Evolutionary conservation across 495 filamentous ascomycete species (phyloP), one percentile per base, ranked within the genome.

Genomic region (Aspergillus carlsbadensis): DNA sequence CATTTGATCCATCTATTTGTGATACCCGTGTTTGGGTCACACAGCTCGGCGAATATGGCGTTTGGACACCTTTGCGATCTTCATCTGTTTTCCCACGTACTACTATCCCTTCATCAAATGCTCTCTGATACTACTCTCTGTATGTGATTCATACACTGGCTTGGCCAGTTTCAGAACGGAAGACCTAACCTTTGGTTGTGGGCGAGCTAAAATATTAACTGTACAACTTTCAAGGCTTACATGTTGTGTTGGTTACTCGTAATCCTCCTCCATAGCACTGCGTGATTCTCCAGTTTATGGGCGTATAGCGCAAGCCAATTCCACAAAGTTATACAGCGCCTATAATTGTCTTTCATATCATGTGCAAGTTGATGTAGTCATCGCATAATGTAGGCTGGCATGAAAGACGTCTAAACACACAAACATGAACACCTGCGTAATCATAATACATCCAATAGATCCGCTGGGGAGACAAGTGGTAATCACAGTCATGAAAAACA

Each of bases 11-110:
- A 55, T 55, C 54, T 45, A 60, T 57, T 59, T 66, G 60, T 68
- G 65, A 69, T 69, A 74, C 53, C 60, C 61, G 54, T 62, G 61
- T 62, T 52, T 62, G 64, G 64, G 64, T 64, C 58, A 66, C 64
- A 63, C 52, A 54, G 49, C 62, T 66, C 59, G 61, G 63, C 61
- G 66, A 68, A 66, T 53, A 53, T 55, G 72, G 72, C 66, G 64
- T 66, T 66, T 34, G 44, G 55, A 29, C 26, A 29, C 26, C 26
- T 29, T 58, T 31, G n/a, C 33, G 11, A 22, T 29, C 7, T 41
- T 15, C 7, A 18, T 33, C 18, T 45, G 46, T 41, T 36, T 45
- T 46, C 11, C 13, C 46, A 40, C 44, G 47, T 29, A 41, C 52
- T 60, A 42, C 63, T 40, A 24, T 53, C 35, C 22, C 39, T 15